These are phyloP conservation scores for Papilionanthe hybrid DNA, from an alignment of 116 monocot species.

Conservation along the genomic window DNA sequence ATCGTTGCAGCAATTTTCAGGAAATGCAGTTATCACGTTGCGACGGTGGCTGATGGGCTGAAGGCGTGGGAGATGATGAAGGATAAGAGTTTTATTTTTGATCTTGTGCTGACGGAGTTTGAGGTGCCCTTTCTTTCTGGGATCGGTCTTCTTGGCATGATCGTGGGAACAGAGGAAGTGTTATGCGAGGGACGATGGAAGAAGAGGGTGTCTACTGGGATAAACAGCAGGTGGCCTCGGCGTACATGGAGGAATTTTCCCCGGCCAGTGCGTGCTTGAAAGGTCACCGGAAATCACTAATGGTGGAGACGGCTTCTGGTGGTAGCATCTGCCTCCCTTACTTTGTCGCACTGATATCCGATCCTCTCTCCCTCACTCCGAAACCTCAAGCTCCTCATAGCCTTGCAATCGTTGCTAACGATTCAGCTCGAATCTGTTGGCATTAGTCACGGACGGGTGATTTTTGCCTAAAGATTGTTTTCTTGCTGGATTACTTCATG, in stretches of 20 bases:
- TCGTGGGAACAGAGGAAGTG: background rate
- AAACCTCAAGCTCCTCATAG: slow-evolving; percentile 29
- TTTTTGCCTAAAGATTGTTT: no score
- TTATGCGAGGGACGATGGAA: background rate
- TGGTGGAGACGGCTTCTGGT: slow-evolving; percentile 30
- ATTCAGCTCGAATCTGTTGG: no score
- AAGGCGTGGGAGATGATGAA: slow-evolving; percentile 68
- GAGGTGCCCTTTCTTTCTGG: slow-evolving; percentile 29
- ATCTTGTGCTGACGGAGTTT: slow-evolving; percentile 86
- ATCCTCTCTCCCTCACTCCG: slow-evolving; percentile 45
- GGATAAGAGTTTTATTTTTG: slow-evolving; percentile 49
- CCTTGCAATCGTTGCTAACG: no score
- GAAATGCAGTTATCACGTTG: slow-evolving; percentile 46
- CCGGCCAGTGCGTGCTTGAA: slow-evolving; percentile 22
- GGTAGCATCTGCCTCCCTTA: slow-evolving; percentile 63
- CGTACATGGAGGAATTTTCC: background rate
- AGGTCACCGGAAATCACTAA: slow-evolving; percentile 37
- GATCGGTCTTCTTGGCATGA: no score
- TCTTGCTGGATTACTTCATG: background rate
- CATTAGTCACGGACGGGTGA: no score
- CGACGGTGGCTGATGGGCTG: slow-evolving; percentile 73
- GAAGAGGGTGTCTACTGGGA: background rate
- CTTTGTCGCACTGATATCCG: slow-evolving; percentile 54
- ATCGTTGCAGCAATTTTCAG: slow-evolving; percentile 36
- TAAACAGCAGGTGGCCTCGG: background rate